Percentiles rank a stretch among this genome's conserved stretches.
These are phyloP conservation scores for Ceratocystis eucalypticola DNA, from an alignment of 2,329 filamentous ascomycete species.

Conservation along the genomic window DNA sequence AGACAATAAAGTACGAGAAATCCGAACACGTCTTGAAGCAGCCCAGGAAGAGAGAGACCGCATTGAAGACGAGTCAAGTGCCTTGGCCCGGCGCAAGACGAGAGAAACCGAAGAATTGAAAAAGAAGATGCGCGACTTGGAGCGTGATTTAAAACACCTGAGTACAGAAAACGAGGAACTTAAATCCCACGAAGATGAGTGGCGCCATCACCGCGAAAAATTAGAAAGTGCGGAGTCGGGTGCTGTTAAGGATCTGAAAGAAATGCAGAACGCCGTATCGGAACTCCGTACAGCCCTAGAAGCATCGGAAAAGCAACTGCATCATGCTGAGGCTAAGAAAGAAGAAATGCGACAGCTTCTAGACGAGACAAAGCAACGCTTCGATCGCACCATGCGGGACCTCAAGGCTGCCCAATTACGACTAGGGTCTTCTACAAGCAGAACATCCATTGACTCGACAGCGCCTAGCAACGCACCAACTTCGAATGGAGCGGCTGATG, in stretches of 20 bases:
- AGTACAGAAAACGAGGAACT: slow-evolving; percentile 66
- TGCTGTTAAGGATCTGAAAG: slow-evolving; percentile 57
- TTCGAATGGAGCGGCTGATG: slow-evolving; percentile 30
- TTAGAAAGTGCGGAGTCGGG: slow-evolving; percentile 57
- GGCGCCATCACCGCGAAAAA: slow-evolving; percentile 59
- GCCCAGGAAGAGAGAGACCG: slow-evolving; percentile 90
- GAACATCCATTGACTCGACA: slow-evolving; percentile 35
- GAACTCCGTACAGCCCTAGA: slow-evolving; percentile 71
- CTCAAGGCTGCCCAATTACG: slow-evolving; percentile 40
- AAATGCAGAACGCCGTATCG: slow-evolving; percentile 62
- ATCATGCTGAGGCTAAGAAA: slow-evolving; percentile 72
- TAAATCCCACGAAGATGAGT: slow-evolving; percentile 58
- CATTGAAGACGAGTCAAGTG: slow-evolving; percentile 78
- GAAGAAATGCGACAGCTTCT: slow-evolving; percentile 59
- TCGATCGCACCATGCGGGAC: slow-evolving; percentile 67
- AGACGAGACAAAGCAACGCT: slow-evolving; percentile 61
- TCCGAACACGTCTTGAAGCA: slow-evolving; percentile 75
- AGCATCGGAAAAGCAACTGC: slow-evolving; percentile 70
- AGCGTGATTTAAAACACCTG: slow-evolving; percentile 58
- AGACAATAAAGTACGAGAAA: slow-evolving; percentile 71
- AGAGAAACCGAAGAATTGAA: slow-evolving; percentile 81
- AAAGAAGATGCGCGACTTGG: slow-evolving; percentile 63
- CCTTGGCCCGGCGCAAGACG: slow-evolving; percentile 58
- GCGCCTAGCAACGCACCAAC: slow-evolving; percentile 22
- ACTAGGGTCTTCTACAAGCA: slow-evolving; percentile 28